These are phyloP conservation scores for Mimosa bimucronata DNA, from an alignment of 306 rosid genomes.

Conservation along the genomic window DNA sequence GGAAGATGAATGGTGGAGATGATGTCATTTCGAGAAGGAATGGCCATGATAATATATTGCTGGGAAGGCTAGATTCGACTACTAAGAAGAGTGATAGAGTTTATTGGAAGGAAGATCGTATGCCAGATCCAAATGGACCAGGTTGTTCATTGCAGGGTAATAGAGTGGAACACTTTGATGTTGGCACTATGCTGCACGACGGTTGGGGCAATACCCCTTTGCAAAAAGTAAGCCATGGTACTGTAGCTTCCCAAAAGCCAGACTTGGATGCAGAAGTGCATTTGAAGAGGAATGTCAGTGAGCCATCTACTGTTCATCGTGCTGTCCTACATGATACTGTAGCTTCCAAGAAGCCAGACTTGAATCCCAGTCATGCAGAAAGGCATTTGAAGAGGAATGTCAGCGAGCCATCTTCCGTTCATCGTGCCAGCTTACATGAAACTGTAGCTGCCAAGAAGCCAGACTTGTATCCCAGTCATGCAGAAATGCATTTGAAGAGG, in stretches of 20 bases:
- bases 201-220: constrained; percentile 49
- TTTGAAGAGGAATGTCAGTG: constrained; percentile 46
- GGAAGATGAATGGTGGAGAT: constrained; percentile 44
- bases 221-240: constrained; percentile 46
- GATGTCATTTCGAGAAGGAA: constrained; percentile 48
- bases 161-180: constrained; percentile 45
- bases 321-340: constrained; percentile 38
- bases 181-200: constrained; percentile 47
- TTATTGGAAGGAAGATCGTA: constrained; percentile 48
- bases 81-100: constrained; percentile 49
- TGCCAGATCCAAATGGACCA: constrained; percentile 45
- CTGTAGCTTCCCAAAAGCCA: constrained; percentile 48
- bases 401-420: constrained; percentile 50
- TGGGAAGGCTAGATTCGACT: constrained; percentile 50
- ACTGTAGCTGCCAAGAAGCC: constrained; percentile 47
- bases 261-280: constrained; percentile 33
- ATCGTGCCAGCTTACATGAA: constrained; percentile 35
- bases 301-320: constrained; percentile 47
- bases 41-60: constrained; percentile 40
- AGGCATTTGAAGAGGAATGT: constrained; percentile 43
- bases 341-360: constrained; percentile 43
- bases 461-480: constrained; percentile 33
- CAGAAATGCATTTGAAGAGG: constrained; percentile 43
- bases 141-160: constrained; percentile 58
- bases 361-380: constrained; percentile 39